Conservation (phyloP, 306 rosid genomes). For the barrel medic (Medicago truncatula) region MtrunA17r5.0-ANR NC_053045.1:64294501-64295000, state of each 20-base stretch:
- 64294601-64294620: conserved; percentile 22
- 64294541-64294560: conserved; percentile 21
- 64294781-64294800: conserved; percentile 19
- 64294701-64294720: not conserved
- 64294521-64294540: not conserved
- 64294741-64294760: conserved; percentile 22
- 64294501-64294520: too few relatives aligned
- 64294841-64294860: conserved; percentile 78
- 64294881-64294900: conserved; percentile 78
- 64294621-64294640: conserved; percentile 13
- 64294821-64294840: conserved; percentile 90
- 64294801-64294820: conserved; percentile 28
- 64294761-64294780: conserved; percentile 30
- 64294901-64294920: conserved; percentile 86
- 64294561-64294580: not conserved
- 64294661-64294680: conserved; percentile 12
- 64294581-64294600: conserved; percentile 10
- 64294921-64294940: conserved; percentile 77
- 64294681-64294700: conserved; percentile 3
- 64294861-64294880: conserved; percentile 84
- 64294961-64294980: conserved; percentile 75
- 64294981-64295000: conserved; percentile 58
- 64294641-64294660: conserved; percentile 9
- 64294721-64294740: conserved; percentile 28
- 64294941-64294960: conserved; percentile 94